Evolutionary conservation across 257 asterid genomes (phyloP).

Genomic region (Salvia rosmarinus): DNA sequence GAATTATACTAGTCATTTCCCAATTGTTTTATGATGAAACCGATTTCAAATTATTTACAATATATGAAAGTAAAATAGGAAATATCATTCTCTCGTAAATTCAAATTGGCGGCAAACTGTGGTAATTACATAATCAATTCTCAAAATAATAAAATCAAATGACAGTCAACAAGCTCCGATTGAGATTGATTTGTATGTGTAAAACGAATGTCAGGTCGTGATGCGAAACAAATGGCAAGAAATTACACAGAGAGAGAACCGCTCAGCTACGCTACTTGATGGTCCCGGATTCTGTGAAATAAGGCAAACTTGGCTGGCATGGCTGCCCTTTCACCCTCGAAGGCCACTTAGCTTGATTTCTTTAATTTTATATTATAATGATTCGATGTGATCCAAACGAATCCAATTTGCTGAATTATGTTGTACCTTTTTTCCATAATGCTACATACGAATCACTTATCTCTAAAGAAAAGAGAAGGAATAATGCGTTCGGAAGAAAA

Average conservation of each 20-base stretch:
- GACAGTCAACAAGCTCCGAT: no score
- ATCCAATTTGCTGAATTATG: background rate
- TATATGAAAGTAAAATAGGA: background rate
- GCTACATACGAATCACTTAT: background rate
- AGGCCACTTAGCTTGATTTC: background rate
- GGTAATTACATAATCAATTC: background rate
- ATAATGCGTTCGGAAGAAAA: background rate
- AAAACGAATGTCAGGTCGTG: background rate
- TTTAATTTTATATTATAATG: background rate
- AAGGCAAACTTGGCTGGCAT: no score
- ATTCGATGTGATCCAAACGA: background rate
- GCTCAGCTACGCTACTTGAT: no score
- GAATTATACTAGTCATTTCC: background rate
- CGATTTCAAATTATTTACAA: background rate
- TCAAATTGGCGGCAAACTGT: background rate
- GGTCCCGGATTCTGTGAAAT: no score
- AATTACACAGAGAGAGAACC: background rate
- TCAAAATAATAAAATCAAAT: no score
- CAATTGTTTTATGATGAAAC: background rate
- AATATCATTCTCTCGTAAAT: background rate
- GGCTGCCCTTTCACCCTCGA: background rate
- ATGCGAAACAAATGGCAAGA: background rate
- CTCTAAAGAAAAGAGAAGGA: background rate
- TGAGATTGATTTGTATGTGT: background rate
- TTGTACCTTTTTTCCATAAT: background rate